Conservation (phyloP, 345 rosid genomes). For the Lenwebbia sp. region DNA sequence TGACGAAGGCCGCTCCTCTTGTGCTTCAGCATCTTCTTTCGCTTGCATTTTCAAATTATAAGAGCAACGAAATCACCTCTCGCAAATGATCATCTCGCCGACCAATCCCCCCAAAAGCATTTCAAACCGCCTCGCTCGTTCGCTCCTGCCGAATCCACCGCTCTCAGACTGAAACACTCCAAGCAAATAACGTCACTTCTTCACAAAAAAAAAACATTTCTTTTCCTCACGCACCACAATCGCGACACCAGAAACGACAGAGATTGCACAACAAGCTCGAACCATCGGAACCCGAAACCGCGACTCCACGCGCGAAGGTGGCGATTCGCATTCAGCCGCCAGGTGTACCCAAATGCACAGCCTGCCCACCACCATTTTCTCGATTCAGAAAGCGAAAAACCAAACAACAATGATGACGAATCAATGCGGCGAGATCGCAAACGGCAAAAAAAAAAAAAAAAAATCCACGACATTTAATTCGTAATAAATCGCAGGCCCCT, state of each 20-base stretch:
- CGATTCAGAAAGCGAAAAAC: not conserved
- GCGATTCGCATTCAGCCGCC: not conserved
- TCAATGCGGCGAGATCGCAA: not conserved
- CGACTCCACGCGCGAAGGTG: no score
- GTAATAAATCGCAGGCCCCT: not conserved
- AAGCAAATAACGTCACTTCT: not conserved
- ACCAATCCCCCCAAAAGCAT: not conserved
- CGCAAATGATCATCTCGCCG: slow-evolving; percentile 7
- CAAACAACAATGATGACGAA: not conserved
- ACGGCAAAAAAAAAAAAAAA: not conserved
- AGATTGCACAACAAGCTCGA: not conserved
- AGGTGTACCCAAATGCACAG: not conserved
- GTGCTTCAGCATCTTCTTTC: slow-evolving; percentile 35
- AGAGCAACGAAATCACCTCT: slow-evolving; percentile 18
- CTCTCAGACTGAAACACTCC: not conserved
- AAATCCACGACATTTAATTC: not conserved
- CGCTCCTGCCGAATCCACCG: not conserved
- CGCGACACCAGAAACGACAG: not conserved
- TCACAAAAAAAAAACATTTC: not conserved
- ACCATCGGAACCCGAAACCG: no score
- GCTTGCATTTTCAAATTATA: slow-evolving; percentile 22
- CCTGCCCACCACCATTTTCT: not conserved
- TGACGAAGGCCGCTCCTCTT: slow-evolving; percentile 25
- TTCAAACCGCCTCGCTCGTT: not conserved
- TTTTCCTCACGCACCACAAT: not conserved